Base-by-base conservation (phyloP, 306 rosid species). In the Echinosophora koreensis region DNA sequence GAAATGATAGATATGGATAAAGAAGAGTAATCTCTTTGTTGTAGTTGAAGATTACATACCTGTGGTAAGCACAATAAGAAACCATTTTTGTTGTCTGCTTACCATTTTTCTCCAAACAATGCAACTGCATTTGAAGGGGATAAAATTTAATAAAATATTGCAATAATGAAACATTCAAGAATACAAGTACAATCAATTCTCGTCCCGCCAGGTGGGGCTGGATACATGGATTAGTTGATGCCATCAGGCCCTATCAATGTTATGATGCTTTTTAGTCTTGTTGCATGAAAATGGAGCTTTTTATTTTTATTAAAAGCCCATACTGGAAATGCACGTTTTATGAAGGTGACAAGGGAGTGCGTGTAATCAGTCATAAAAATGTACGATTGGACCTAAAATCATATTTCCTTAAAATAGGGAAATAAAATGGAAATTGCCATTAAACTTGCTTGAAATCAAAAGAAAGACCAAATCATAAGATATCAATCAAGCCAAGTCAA, bases 51-150 rank as follows among this genome's bases (percentile, higher is more conserved):
- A 65, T 80, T 30, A 44, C 71, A 86, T 84, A 92, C 99, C 98
- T 93, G 90, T 96, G 99, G 78, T 93, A 96, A 73, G 99, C 98
- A 77, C 99, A 96, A 70, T 85, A 96, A 4, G 99, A 96, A 72
- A 96, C 87, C 99, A 93, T 93, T 86, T 90, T 92, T 30, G 99
- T 96, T 42, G 86, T 90, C 77, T 91, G 98, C 82, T 68, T 93
- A 39, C 99, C 98, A 84, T 90, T 88, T 86, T 96, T 96, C 92
- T 96, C 97, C 81, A 76, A 85, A 82, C 92, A 87, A 86, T 96
- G 99, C 91, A 96, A 73, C 99, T 96, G 91, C 85, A 86, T 79
- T 84, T 56, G 76, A 71, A 63, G 62, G 66, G 78, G 71, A 78
- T 62, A 78, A 60, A 70, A 42, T 27, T 69, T 61, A 76, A 54